A percentile compares a stretch with the other conserved stretches of the same genome.
Evolutionary conservation across 2,329 filamentous ascomycete species (phyloP).

Genomic region (Venturia carpophila): DNA sequence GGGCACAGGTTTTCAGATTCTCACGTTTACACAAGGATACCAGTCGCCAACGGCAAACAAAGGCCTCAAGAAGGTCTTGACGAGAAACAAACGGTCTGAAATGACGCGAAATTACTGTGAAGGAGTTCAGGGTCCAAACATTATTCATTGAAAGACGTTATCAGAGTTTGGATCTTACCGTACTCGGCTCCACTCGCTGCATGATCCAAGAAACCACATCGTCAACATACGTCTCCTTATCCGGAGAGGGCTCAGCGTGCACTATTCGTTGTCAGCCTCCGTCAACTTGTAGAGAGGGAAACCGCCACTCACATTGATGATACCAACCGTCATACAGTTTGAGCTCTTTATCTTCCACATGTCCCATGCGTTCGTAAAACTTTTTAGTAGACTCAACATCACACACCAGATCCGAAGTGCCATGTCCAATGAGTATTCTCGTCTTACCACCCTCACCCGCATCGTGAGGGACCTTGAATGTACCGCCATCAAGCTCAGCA

Average conservation of each 20-base stretch:
- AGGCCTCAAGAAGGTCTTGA: background rate
- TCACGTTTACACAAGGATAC: background rate
- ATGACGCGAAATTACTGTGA: background rate
- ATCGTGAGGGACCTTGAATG: slow-evolving; percentile 37
- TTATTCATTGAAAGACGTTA: background rate
- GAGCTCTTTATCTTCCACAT: slow-evolving; percentile 60
- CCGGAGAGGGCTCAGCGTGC: slow-evolving; percentile 31
- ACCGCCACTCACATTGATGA: slow-evolving; percentile 52
- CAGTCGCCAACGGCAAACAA: background rate
- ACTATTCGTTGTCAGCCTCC: slow-evolving; percentile 21
- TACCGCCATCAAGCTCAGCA: slow-evolving; percentile 49
- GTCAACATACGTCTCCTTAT: slow-evolving; percentile 28
- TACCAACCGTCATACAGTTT: slow-evolving; percentile 69
- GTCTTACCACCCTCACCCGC: slow-evolving; percentile 48
- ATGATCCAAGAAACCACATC: slow-evolving; percentile 31
- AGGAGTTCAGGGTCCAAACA: slow-evolving; percentile 1
- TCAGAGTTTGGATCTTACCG: slow-evolving; percentile 18
- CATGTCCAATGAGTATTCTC: slow-evolving; percentile 66
- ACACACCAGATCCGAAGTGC: slow-evolving; percentile 63
- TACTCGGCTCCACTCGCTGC: slow-evolving; percentile 18
- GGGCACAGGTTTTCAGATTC: background rate
- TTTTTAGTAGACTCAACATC: slow-evolving; percentile 57
- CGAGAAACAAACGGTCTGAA: too few relatives aligned
- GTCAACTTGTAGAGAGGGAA: background rate
- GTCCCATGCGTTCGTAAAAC: slow-evolving; percentile 26